These are phyloP conservation scores for Vitis hybrid DNA, from an alignment of 177 flowering plant species.

Conservation along the genomic window DNA sequence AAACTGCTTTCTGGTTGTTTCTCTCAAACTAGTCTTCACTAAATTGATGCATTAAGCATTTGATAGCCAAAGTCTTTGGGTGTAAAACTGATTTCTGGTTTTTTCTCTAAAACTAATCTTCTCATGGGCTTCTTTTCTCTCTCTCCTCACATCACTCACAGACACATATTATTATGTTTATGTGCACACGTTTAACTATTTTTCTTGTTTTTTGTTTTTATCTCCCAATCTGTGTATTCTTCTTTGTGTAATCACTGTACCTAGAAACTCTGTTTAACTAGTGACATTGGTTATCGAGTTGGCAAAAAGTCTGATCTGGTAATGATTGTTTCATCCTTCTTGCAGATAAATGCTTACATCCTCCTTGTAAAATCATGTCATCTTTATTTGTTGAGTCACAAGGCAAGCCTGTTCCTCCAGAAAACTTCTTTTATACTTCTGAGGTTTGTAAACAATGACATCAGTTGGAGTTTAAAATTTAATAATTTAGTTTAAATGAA, in stretches of 20 bases:
- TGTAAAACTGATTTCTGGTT: neutral
- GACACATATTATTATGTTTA: neutral
- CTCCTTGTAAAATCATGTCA: constrained; percentile 36
- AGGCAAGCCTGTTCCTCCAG: constrained; percentile 28
- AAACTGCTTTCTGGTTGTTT: too few relatives aligned
- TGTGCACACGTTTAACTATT: neutral
- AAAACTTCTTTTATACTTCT: constrained; percentile 37
- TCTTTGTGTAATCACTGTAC: neutral
- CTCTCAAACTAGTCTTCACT: neutral
- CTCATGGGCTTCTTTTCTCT: neutral
- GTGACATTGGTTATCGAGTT: neutral
- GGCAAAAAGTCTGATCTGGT: neutral
- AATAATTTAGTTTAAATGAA: neutral
- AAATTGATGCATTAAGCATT: neutral
- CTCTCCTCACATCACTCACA: neutral
- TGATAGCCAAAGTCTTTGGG: neutral
- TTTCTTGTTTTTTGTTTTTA: too few relatives aligned
- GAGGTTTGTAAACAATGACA: constrained; percentile 34
- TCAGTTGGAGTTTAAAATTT: neutral
- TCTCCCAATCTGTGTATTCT: too few relatives aligned
- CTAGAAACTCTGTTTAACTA: neutral
- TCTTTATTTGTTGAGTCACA: constrained; percentile 26
- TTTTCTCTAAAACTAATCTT: neutral
- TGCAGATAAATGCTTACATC: constrained; percentile 41
- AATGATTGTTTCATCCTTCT: neutral